phyloP scores from a whole-genome alignment of 2,329 filamentous ascomycete genomes.

The Clathrospora elynae region DNA sequence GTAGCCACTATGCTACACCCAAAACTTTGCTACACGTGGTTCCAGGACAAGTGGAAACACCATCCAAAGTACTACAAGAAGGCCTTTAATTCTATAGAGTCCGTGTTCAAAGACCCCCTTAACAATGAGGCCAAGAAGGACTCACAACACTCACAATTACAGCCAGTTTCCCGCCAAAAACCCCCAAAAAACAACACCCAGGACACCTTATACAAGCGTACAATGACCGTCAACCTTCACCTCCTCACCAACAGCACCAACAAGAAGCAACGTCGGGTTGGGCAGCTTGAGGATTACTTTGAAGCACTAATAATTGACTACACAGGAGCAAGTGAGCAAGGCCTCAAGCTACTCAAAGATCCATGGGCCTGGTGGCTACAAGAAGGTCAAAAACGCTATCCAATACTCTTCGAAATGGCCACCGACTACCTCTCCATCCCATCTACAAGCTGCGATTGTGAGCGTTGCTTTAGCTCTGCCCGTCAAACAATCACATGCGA shows the following conservation, averaged over 20 bases:
- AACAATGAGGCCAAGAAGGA: not conserved
- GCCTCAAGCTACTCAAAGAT: not conserved
- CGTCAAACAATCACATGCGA: constrained; percentile 13
- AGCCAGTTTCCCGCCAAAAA: not conserved
- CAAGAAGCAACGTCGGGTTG: too few relatives aligned
- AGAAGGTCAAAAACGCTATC: constrained; percentile 8
- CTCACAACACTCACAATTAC: not conserved
- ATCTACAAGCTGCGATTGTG: too few relatives aligned
- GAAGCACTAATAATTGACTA: too few relatives aligned
- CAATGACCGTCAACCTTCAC: not conserved
- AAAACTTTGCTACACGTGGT: not conserved
- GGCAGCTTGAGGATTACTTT: too few relatives aligned
- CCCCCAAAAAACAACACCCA: too few relatives aligned
- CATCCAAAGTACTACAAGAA: not conserved
- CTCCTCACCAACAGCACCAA: too few relatives aligned
- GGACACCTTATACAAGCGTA: not conserved
- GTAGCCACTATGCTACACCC: not conserved
- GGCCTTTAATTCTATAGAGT: not conserved
- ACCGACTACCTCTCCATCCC: too few relatives aligned
- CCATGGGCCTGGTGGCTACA: constrained; percentile 7
- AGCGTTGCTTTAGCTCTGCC: too few relatives aligned
- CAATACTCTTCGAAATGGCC: constrained; percentile 11
- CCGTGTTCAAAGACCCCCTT: not conserved
- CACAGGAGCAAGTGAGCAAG: not conserved
- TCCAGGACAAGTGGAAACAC: not conserved